These are phyloP conservation scores for Echium plantagineum DNA, from an alignment of 257 asterid species.

Conservation along the genomic window DNA sequence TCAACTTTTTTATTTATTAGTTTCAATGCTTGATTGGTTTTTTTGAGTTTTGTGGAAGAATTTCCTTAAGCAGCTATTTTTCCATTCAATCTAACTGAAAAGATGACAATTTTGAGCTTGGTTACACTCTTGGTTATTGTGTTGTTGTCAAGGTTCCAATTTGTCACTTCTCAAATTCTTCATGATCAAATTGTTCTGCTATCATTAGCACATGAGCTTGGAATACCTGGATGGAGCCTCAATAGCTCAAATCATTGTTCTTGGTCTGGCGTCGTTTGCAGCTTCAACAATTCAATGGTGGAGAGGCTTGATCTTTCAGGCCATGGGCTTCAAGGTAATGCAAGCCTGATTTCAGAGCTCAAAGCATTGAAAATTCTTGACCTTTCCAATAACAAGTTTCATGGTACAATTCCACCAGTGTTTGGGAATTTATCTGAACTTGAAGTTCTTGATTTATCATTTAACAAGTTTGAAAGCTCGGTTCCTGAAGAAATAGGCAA, in stretches of 20 bases:
- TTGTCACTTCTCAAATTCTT: slow-evolving; percentile 24
- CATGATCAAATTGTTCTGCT: slow-evolving; percentile 36
- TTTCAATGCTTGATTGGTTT: slow-evolving; percentile 5
- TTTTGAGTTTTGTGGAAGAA: slow-evolving; percentile 11
- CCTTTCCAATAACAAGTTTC: slow-evolving; percentile 72
- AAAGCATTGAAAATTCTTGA: slow-evolving; percentile 70
- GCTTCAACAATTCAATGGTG: slow-evolving; percentile 45
- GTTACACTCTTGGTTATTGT: slow-evolving; percentile 34
- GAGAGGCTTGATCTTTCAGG: slow-evolving; percentile 71
- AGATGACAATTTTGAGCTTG: slow-evolving; percentile 33
- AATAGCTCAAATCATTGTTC: slow-evolving; percentile 54
- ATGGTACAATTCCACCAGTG: slow-evolving; percentile 52
- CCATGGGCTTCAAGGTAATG: slow-evolving; percentile 67
- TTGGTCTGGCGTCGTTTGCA: slow-evolving; percentile 76
- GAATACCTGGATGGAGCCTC: slow-evolving; percentile 48
- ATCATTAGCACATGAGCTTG: slow-evolving; percentile 50
- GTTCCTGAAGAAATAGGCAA: slow-evolving; percentile 55
- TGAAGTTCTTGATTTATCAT: slow-evolving; percentile 86
- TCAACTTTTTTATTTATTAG: slow-evolving; percentile 2
- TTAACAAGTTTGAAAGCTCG: slow-evolving; percentile 49
- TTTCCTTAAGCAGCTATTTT: neutral
- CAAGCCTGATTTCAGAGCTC: slow-evolving; percentile 59
- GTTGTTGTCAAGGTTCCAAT: slow-evolving; percentile 36
- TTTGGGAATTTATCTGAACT: slow-evolving; percentile 56
- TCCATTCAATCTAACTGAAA: slow-evolving; percentile 16